Conservation (phyloP, 2,329 filamentous ascomycete genomes). For the Xylaria sp. region DNA sequence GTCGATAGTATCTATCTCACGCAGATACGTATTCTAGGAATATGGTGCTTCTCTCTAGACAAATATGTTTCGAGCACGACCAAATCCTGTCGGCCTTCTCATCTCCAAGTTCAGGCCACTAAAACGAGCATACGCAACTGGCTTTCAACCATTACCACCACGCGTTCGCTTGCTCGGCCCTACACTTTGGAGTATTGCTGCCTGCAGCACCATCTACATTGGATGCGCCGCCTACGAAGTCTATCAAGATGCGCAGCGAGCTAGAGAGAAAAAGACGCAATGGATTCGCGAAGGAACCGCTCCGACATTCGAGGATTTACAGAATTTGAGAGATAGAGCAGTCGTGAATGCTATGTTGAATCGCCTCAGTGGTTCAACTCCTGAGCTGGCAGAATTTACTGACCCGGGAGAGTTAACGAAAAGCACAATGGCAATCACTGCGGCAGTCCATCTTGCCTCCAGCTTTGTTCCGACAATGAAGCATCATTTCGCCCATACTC, state of each 20-base stretch:
- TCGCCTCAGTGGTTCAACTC: not conserved
- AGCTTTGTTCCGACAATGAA: slow-evolving; percentile 10
- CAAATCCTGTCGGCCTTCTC: not conserved
- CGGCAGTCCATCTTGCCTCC: slow-evolving; percentile 25
- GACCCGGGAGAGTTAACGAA: slow-evolving; percentile 31
- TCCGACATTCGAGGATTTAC: slow-evolving; percentile 38
- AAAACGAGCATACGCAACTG: slow-evolving; percentile 3
- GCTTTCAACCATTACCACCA: not conserved
- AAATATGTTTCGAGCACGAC: slow-evolving; percentile 21
- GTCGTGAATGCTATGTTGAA: not conserved
- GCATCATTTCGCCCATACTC: slow-evolving; percentile 37
- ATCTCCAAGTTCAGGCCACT: not conserved
- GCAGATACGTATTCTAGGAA: not conserved
- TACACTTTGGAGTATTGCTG: slow-evolving; percentile 41
- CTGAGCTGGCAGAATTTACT: slow-evolving; percentile 22
- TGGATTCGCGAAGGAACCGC: not conserved
- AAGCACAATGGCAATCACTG: slow-evolving; percentile 36
- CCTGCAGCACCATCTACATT: slow-evolving; percentile 42
- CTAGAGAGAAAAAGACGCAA: slow-evolving; percentile 13
- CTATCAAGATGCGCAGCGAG: slow-evolving; percentile 36
- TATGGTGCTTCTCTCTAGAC: not conserved
- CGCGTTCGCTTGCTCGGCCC: slow-evolving; percentile 42
- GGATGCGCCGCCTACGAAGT: slow-evolving; percentile 46
- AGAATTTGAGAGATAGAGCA: slow-evolving; percentile 11
- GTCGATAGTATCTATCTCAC: not conserved